Conservation (phyloP, 768 basidiomycete species). For the Russula earlei region DNA sequence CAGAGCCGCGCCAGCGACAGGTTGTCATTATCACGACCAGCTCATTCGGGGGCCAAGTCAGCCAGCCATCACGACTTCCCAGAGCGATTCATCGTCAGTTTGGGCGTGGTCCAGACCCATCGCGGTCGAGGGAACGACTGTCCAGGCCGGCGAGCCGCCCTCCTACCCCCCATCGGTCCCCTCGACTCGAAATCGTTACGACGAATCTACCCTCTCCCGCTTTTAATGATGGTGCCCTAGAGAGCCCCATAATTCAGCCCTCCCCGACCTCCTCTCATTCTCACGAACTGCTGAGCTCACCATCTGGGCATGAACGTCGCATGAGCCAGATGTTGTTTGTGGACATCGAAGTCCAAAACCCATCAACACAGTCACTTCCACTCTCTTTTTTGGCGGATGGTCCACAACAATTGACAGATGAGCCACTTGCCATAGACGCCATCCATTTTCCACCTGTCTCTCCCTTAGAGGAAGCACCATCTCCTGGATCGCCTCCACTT, state of each 20-base stretch:
- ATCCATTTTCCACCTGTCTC: background rate
- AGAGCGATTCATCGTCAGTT: constrained; percentile 1
- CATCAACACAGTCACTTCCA: constrained; percentile 5
- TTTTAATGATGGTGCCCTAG: background rate
- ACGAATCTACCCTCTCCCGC: background rate
- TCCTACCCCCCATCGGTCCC: background rate
- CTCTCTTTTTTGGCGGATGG: background rate
- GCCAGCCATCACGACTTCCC: background rate
- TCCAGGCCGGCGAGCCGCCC: background rate
- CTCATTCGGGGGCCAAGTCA: background rate
- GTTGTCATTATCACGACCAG: background rate
- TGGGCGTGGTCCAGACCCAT: background rate
- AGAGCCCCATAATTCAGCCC: background rate
- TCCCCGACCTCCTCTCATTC: background rate
- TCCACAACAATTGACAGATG: background rate
- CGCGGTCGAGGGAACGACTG: background rate
- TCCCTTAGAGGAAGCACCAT: too few species aligned
- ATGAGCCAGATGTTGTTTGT: constrained; percentile 2
- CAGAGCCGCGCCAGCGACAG: constrained; percentile 5
- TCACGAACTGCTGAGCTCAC: background rate
- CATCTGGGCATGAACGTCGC: background rate
- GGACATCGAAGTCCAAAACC: background rate
- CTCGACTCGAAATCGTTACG: background rate
- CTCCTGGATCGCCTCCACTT: background rate
- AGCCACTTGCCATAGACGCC: background rate